Conservation (phyloP, 2,329 filamentous ascomycete genomes). For the Bipolaris victoriae region DNA sequence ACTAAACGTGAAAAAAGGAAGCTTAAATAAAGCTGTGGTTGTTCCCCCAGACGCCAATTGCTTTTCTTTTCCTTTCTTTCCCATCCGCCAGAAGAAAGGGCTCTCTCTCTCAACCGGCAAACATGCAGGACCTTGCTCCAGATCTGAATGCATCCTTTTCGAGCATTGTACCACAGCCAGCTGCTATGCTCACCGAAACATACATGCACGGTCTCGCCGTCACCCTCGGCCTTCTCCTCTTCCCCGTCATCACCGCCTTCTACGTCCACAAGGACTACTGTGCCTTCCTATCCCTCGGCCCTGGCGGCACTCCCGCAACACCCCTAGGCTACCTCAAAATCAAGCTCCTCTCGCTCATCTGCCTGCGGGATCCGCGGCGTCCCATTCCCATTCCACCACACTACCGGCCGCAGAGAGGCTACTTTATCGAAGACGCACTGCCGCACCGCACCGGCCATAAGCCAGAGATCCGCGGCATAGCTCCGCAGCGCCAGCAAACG, state of each 20-base stretch:
- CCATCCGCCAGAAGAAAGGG: not conserved
- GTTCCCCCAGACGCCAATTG: not conserved
- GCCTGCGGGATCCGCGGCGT: conserved; percentile 71
- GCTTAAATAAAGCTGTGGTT: not conserved
- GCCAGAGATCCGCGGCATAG: conserved; percentile 75
- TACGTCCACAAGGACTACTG: conserved; percentile 72
- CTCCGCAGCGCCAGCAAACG: conserved; percentile 78
- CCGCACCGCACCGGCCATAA: conserved; percentile 68
- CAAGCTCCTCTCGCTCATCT: conserved; percentile 73
- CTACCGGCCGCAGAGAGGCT: conserved; percentile 62
- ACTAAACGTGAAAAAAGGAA: not conserved
- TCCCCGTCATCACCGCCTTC: conserved; percentile 38
- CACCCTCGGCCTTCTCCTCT: conserved; percentile 30
- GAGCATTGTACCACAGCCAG: not conserved
- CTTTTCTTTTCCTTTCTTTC: not conserved
- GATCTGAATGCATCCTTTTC: not conserved
- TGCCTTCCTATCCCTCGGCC: conserved; percentile 77
- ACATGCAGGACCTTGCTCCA: conserved; percentile 1
- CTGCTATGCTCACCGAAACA: conserved; percentile 5
- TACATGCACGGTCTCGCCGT: conserved; percentile 6
- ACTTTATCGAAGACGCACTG: conserved; percentile 60
- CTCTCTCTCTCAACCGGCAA: not conserved
- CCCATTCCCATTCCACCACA: conserved; percentile 61
- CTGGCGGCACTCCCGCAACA: conserved; percentile 79
- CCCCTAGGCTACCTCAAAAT: conserved; percentile 75